Evolutionary conservation across 2,329 filamentous ascomycete species (phyloP).

Genomic region (Pseudogymnoascus sp.): DNA sequence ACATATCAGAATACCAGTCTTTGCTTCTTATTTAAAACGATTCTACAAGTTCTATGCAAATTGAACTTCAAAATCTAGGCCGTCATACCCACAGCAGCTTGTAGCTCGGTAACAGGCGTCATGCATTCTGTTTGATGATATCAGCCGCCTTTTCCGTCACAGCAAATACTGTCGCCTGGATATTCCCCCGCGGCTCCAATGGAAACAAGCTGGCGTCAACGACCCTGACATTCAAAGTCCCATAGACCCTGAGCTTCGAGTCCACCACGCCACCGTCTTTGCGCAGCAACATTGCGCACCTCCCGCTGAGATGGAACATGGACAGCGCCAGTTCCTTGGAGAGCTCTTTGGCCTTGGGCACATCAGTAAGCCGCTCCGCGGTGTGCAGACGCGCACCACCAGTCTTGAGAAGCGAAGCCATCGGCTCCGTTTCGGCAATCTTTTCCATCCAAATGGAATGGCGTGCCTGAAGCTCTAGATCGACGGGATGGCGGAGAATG

Average conservation of each 20-base stretch:
- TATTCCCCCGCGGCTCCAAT: background rate
- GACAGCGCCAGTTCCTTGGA: slow-evolving; percentile 9
- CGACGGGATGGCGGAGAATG: slow-evolving; percentile 36
- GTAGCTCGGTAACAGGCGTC: background rate
- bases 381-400: background rate
- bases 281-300: slow-evolving; percentile 20
- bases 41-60: background rate
- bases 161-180: slow-evolving; percentile 7
- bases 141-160: slow-evolving; percentile 9
- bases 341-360: slow-evolving; percentile 10
- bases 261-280: slow-evolving; percentile 17
- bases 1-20: background rate
- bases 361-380: background rate
- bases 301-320: slow-evolving; percentile 20
- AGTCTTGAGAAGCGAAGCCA: slow-evolving; percentile 25
- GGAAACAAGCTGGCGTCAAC: slow-evolving; percentile 11
- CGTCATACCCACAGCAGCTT: background rate
- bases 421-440: slow-evolving; percentile 25
- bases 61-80: background rate
- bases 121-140: slow-evolving; percentile 7
- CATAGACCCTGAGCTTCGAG: slow-evolving; percentile 7
- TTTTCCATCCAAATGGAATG: slow-evolving; percentile 28
- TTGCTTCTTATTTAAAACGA: background rate
- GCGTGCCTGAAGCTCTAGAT: slow-evolving; percentile 32
- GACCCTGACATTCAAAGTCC: background rate